Percentiles rank a stretch among this genome's conserved stretches.
These are phyloP conservation scores for Nakazawaea ernobii DNA, from an alignment of 805 yeast genomes.

Conservation along the genomic window DNA sequence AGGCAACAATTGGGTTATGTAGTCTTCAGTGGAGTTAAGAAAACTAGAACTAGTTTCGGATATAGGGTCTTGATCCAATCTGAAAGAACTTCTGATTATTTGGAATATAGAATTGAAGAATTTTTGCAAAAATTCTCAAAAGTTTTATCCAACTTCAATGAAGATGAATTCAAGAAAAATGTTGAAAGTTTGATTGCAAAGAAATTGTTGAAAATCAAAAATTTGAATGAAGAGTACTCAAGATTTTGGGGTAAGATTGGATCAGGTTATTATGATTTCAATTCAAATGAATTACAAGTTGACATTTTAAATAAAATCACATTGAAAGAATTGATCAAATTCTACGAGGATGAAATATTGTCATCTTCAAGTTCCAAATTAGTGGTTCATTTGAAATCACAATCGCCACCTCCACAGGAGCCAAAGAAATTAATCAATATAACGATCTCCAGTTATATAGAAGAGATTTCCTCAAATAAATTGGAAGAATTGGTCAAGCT, in stretches of 20 bases:
- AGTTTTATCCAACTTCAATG: conserved; percentile 44
- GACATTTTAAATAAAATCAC: conserved; percentile 46
- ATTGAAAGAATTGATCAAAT: conserved; percentile 50
- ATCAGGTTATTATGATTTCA: conserved; percentile 76
- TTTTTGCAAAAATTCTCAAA: conserved; percentile 48
- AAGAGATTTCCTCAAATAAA: conserved; percentile 20
- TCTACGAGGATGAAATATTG: conserved; percentile 41
- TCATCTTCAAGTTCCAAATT: conserved; percentile 23
- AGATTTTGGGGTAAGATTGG: conserved; percentile 64
- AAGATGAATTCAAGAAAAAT: conserved; percentile 62
- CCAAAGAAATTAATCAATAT: conserved; percentile 20
- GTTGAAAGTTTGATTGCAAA: conserved; percentile 62
- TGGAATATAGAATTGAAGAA: conserved; percentile 70
- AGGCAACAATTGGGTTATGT: conserved; percentile 94
- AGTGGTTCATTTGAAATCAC: conserved; percentile 62
- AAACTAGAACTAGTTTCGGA: conserved; percentile 68
- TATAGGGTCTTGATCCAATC: conserved; percentile 76
- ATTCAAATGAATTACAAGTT: conserved; percentile 51
- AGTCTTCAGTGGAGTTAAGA: conserved; percentile 72
- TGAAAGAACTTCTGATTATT: conserved; percentile 67
- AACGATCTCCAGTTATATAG: conserved; percentile 21
- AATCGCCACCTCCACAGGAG: conserved; percentile 21
- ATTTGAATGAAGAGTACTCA: conserved; percentile 68
- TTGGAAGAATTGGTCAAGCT: conserved; percentile 13
- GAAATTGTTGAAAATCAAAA: conserved; percentile 68